These are phyloP conservation scores for Lactarius hatsudake DNA, from an alignment of 768 basidiomycete species.

Conservation along the genomic window DNA sequence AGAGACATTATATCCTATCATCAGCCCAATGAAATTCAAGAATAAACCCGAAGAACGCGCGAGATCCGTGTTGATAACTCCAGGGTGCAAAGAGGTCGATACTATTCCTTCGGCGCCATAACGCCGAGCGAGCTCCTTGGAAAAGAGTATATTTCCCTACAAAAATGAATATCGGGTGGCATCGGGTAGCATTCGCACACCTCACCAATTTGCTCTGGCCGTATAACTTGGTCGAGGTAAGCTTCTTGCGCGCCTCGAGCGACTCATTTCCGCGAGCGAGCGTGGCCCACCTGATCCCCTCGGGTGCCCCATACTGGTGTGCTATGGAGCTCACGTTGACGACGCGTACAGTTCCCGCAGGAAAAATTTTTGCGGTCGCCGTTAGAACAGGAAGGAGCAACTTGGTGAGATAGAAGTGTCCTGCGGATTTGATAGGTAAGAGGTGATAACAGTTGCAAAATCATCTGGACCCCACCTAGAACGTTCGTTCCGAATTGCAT, in stretches of 20 bases:
- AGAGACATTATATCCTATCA: not conserved
- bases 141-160: constrained; percentile 30
- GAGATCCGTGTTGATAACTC: constrained; percentile 5
- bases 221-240: not conserved
- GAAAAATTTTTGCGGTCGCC: constrained; percentile 16
- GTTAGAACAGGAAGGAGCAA: constrained; percentile 32
- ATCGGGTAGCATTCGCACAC: not conserved
- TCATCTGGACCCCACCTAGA: constrained; percentile 13
- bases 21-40: not conserved
- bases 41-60: not conserved
- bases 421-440: not conserved
- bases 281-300: constrained; percentile 10
- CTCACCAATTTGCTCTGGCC: constrained; percentile 22
- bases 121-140: constrained; percentile 31
- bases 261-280: constrained; percentile 3
- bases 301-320: not conserved
- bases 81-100: constrained; percentile 22
- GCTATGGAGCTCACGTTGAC: constrained; percentile 27
- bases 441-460: not conserved
- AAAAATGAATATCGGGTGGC: not conserved
- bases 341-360: constrained; percentile 29
- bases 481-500: constrained; percentile 28
- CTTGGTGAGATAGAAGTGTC: constrained; percentile 29
- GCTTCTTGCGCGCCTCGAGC: not conserved
- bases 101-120: constrained; percentile 30